Conservation (phyloP, 75 land plant species). For the Cunninghamia lanceolata region DNA sequence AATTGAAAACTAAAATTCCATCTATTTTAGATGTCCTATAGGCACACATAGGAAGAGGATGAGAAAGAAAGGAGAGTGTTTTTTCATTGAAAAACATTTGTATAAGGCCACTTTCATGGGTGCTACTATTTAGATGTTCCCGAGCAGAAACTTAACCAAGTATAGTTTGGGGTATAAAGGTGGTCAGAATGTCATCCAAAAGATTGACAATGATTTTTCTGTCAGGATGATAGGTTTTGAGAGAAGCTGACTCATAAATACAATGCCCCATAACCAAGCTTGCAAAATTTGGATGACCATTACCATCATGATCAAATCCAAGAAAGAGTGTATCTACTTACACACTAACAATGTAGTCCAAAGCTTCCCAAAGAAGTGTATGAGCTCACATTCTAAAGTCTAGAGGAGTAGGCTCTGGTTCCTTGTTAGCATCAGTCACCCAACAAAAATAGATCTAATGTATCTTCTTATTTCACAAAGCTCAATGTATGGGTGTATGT, state of each 20-base stretch:
- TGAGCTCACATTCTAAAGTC: constrained; percentile 62
- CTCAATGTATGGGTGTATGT: no score
- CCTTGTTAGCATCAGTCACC: constrained; percentile 61
- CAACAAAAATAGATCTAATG: no score
- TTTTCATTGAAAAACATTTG: constrained; percentile 33
- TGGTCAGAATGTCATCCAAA: constrained; percentile 44
- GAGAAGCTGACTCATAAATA: constrained; percentile 61
- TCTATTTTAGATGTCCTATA: constrained; percentile 21
- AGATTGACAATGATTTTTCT: constrained; percentile 49
- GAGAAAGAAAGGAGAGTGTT: constrained; percentile 55
- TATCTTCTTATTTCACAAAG: no score
- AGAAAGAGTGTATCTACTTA: constrained; percentile 81
- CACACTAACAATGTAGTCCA: constrained; percentile 67
- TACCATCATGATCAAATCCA: constrained; percentile 79
- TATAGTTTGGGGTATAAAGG: constrained; percentile 45
- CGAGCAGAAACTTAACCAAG: constrained; percentile 55
- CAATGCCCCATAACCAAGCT: constrained; percentile 88
- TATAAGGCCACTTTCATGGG: constrained; percentile 26
- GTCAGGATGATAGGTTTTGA: constrained; percentile 68
- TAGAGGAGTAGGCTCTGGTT: constrained; percentile 43
- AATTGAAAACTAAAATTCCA: background rate
- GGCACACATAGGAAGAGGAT: constrained; percentile 80
- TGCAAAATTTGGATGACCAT: constrained; percentile 75
- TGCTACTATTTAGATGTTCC: constrained; percentile 26
- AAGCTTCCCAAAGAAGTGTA: constrained; percentile 74